These are phyloP conservation scores for Cladosporium sp. DNA, from an alignment of 2,329 filamentous ascomycete genomes.

Conservation along the genomic window DNA sequence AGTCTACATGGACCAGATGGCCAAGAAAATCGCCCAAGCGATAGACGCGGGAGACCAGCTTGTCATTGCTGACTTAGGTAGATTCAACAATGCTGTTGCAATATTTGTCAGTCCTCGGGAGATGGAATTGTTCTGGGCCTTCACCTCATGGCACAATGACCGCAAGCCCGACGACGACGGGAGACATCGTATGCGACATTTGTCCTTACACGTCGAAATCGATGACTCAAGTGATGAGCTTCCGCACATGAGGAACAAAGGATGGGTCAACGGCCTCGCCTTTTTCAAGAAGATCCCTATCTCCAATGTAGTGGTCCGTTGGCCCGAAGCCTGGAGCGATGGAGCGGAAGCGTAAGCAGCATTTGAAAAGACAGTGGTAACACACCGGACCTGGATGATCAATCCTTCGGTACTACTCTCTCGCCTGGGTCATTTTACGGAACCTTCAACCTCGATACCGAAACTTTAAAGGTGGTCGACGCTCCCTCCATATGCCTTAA, in stretches of 20 bases:
- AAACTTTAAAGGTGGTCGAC: too few relatives aligned
- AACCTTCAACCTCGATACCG: too few relatives aligned
- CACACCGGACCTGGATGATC: too few relatives aligned
- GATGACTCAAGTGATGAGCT: neutral
- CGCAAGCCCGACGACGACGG: neutral
- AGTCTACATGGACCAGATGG: slow-evolving; percentile 12
- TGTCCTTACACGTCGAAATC: neutral
- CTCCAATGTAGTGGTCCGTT: too few relatives aligned
- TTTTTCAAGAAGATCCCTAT: slow-evolving; percentile 7
- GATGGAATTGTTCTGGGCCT: neutral
- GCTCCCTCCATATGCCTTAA: too few relatives aligned
- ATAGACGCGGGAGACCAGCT: neutral
- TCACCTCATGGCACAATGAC: slow-evolving; percentile 8
- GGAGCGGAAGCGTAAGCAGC: too few relatives aligned
- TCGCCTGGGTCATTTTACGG: too few relatives aligned
- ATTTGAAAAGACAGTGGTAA: too few relatives aligned
- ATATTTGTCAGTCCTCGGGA: slow-evolving; percentile 3
- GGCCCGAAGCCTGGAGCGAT: too few relatives aligned
- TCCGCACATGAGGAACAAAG: neutral
- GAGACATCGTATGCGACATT: neutral
- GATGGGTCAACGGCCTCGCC: slow-evolving; percentile 11
- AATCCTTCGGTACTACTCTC: too few relatives aligned
- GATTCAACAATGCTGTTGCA: neutral
- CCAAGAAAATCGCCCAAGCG: neutral
- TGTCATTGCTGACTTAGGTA: neutral